Conservation (phyloP, 2,329 filamentous ascomycete genomes). For the Amesomyces nigricolor region DNA sequence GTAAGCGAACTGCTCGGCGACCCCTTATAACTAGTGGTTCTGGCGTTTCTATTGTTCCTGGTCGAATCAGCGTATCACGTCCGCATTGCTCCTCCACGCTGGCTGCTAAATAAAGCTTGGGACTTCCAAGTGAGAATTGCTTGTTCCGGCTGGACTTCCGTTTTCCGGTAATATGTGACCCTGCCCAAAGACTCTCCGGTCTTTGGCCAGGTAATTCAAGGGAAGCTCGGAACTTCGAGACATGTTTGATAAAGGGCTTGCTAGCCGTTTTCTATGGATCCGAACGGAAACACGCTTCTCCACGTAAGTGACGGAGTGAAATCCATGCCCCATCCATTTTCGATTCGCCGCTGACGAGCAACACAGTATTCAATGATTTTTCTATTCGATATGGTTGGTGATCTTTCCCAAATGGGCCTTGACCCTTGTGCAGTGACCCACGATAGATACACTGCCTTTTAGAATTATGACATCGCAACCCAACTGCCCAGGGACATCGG, state of each 20-base stretch:
- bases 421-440: background rate
- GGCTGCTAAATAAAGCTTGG: conserved; percentile 2
- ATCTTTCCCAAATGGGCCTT: background rate
- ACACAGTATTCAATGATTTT: background rate
- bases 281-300: background rate
- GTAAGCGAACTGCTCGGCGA: too few species aligned
- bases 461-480: too few species aligned
- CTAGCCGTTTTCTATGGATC: background rate
- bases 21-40: too few species aligned
- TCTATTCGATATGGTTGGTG: background rate
- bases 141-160: background rate
- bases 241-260: background rate
- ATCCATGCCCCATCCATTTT: background rate
- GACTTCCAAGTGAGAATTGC: background rate
- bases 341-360: background rate
- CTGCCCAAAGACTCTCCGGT: background rate
- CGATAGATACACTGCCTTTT: too few species aligned
- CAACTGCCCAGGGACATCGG: too few species aligned
- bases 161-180: background rate
- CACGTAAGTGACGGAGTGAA: background rate
- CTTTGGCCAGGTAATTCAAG: background rate
- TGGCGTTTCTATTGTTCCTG: background rate
- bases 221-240: background rate
- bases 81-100: background rate
- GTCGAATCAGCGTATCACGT: background rate